Evolutionary conservation across 768 basidiomycete genomes (phyloP).

Genomic region (Tricholoma saponaceum): DNA sequence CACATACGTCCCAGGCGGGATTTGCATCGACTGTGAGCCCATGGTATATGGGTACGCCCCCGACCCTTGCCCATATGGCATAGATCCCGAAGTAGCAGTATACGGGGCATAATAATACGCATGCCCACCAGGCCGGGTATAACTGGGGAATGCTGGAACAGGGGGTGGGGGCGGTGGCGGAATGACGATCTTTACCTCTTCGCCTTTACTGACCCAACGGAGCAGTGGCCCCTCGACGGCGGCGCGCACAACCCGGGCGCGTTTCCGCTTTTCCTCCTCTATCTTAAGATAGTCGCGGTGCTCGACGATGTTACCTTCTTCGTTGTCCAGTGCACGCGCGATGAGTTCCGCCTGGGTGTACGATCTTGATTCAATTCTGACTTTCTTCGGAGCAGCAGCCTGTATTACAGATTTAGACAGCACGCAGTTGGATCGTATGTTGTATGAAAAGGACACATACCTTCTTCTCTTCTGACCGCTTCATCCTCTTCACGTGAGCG

Average conservation of each 20-base stretch:
- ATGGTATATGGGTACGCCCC: slow-evolving; percentile 8
- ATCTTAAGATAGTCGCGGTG: slow-evolving; percentile 74
- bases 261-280: slow-evolving; percentile 80
- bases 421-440: background rate
- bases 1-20: slow-evolving; percentile 4
- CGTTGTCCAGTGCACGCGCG: slow-evolving; percentile 77
- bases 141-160: background rate
- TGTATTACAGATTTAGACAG: slow-evolving; percentile 16
- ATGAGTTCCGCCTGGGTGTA: slow-evolving; percentile 84
- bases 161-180: slow-evolving; percentile 26
- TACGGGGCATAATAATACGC: slow-evolving; percentile 9
- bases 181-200: slow-evolving; percentile 48
- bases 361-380: slow-evolving; percentile 44
- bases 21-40: background rate
- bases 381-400: slow-evolving; percentile 62
- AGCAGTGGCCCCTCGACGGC: slow-evolving; percentile 62
- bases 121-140: slow-evolving; percentile 11
- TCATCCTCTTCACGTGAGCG: slow-evolving; percentile 60
- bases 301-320: slow-evolving; percentile 78
- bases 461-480: slow-evolving; percentile 59
- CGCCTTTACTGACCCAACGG: slow-evolving; percentile 65
- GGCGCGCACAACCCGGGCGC: slow-evolving; percentile 59
- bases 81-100: slow-evolving; percentile 10
- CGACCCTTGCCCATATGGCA: slow-evolving; percentile 12
- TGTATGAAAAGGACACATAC: slow-evolving; percentile 30